These are phyloP conservation scores for Macrolepiota dolichaula DNA, from an alignment of 768 basidiomycete genomes.

Conservation along the genomic window DNA sequence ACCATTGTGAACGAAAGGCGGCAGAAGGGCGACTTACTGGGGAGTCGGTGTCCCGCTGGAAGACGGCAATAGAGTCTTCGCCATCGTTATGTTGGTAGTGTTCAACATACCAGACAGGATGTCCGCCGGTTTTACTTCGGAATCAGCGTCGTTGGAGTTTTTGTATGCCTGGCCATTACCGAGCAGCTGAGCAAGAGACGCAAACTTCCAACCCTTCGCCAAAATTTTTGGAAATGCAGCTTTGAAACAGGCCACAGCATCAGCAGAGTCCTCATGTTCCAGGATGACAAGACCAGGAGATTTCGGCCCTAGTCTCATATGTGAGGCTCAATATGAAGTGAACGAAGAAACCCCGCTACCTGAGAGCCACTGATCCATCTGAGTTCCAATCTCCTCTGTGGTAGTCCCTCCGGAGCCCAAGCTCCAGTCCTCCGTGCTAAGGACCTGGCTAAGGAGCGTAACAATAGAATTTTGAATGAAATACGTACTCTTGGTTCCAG, in stretches of 20 bases:
- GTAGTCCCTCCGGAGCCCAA: conserved; percentile 45
- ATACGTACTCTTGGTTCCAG: conserved; percentile 84
- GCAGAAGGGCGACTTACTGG: not conserved
- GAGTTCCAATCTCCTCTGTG: conserved; percentile 37
- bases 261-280: conserved; percentile 74
- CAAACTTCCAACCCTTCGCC: conserved; percentile 67
- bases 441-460: not conserved
- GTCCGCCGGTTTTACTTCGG: conserved; percentile 20
- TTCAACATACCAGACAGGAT: conserved; percentile 2
- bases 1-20: no score
- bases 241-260: conserved; percentile 65
- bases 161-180: conserved; percentile 40
- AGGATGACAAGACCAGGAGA: conserved; percentile 76
- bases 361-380: conserved; percentile 55
- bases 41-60: not conserved
- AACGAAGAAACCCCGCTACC: conserved; percentile 27
- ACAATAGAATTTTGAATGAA: conserved; percentile 1
- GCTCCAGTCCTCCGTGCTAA: conserved; percentile 77
- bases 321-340: not conserved
- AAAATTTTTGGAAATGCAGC: conserved; percentile 59
- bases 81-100: not conserved
- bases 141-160: conserved; percentile 37
- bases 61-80: not conserved
- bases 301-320: conserved; percentile 51
- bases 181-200: conserved; percentile 47